Percentiles rank a stretch among this genome's conserved stretches.
phyloP scores from a whole-genome alignment of 768 basidiomycete genomes.

The Solioccasus polychromus region DNA sequence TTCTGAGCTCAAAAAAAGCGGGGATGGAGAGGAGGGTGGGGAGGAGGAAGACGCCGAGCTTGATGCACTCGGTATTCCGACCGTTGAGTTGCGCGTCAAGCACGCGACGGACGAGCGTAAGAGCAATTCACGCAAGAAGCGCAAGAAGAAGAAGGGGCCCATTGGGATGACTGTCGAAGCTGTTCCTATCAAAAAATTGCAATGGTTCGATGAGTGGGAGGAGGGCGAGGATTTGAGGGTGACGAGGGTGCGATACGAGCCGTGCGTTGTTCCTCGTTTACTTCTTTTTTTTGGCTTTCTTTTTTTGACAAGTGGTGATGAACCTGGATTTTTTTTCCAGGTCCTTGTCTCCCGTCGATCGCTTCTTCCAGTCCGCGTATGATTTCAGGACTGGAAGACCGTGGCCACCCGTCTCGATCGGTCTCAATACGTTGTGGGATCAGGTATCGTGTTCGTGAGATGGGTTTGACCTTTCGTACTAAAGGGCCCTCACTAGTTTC shows the following conservation, averaged over 20 bases:
- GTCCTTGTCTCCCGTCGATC: slow-evolving; percentile 44
- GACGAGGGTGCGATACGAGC: slow-evolving; percentile 41
- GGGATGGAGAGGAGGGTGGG: slow-evolving; percentile 26
- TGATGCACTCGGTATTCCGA: slow-evolving; percentile 67
- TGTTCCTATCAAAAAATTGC: slow-evolving; percentile 25
- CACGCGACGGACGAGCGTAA: slow-evolving; percentile 58
- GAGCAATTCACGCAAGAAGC: slow-evolving; percentile 52
- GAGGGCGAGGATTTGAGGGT: slow-evolving; percentile 52
- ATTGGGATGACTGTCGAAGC: slow-evolving; percentile 14
- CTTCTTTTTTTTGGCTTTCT: not conserved
- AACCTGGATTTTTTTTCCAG: slow-evolving; percentile 28
- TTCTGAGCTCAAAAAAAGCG: slow-evolving; percentile 32
- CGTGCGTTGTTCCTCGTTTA: slow-evolving; percentile 38
- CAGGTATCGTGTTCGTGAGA: slow-evolving; percentile 40
- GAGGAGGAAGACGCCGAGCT: slow-evolving; percentile 51
- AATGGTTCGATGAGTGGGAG: slow-evolving; percentile 76
- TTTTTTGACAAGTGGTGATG: not conserved
- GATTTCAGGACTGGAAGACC: slow-evolving; percentile 51
- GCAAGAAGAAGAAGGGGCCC: slow-evolving; percentile 37
- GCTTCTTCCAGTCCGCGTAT: slow-evolving; percentile 53
- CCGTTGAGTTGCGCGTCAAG: slow-evolving; percentile 49
- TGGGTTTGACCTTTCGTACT: too few relatives aligned
- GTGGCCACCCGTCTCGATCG: slow-evolving; percentile 34
- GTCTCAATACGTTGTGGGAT: slow-evolving; percentile 55
- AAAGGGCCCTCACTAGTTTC: too few relatives aligned